Conservation (phyloP, 768 basidiomycete species). For the Termitomyces titanicus region DNA sequence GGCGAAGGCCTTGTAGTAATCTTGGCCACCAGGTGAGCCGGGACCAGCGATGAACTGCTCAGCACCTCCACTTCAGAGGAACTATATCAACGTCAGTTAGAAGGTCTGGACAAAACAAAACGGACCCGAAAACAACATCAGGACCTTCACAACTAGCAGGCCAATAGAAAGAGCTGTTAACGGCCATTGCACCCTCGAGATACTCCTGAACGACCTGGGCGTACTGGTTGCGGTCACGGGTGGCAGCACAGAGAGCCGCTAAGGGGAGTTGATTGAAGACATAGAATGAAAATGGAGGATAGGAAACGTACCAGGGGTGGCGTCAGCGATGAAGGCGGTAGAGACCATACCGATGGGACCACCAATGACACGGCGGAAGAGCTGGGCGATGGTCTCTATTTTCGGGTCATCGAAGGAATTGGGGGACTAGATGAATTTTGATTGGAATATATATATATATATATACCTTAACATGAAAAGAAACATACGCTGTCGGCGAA, state of each 20-base stretch:
- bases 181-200: conserved; percentile 26
- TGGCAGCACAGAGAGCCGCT: conserved; percentile 40
- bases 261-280: background rate
- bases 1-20: conserved; percentile 39
- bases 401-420: conserved; percentile 41
- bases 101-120: background rate
- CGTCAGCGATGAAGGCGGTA: conserved; percentile 42
- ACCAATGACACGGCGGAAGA: conserved; percentile 37
- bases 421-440: conserved; percentile 25
- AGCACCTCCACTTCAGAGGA: conserved; percentile 28
- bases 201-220: conserved; percentile 34
- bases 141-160: conserved; percentile 38
- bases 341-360: conserved; percentile 43
- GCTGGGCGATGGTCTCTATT: conserved; percentile 40
- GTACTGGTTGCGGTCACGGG: conserved; percentile 32
- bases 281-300: background rate
- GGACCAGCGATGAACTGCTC: conserved; percentile 38
- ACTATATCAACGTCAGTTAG: conserved; percentile 17
- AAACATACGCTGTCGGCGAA: conserved; percentile 37
- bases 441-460: no score
- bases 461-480: background rate
- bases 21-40: conserved; percentile 33
- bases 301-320: conserved; percentile 32
- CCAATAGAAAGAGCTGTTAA: conserved; percentile 34
- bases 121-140: conserved; percentile 42